A percentile compares a stretch with the other conserved stretches of the same genome.
These are phyloP conservation scores for Phaffomyces opuntiae DNA, from an alignment of 805 yeast species.

Conservation along the genomic window DNA sequence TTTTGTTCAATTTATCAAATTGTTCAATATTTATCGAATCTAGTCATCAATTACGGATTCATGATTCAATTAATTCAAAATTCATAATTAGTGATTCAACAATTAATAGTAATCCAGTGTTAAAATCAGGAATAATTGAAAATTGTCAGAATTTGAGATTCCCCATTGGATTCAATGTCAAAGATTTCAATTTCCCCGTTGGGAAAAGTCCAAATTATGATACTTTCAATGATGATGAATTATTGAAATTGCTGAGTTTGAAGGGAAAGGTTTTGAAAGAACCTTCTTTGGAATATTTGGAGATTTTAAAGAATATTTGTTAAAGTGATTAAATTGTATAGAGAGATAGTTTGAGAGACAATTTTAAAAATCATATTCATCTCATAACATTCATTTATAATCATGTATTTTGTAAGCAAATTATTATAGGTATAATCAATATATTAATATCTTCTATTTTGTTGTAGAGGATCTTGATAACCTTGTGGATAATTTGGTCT, in stretches of 20 bases:
- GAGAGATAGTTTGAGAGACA: too few species aligned
- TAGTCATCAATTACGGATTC: constrained; percentile 19
- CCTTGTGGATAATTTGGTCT: background rate
- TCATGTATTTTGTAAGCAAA: too few species aligned
- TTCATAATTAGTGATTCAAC: constrained; percentile 3
- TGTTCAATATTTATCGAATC: constrained; percentile 12
- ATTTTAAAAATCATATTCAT: too few species aligned
- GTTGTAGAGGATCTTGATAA: too few species aligned
- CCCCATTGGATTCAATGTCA: constrained; percentile 8
- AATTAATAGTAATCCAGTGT: background rate
- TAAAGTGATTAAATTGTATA: too few species aligned
- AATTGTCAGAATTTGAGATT: constrained; percentile 10
- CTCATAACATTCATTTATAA: too few species aligned
- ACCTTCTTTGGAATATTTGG: background rate
- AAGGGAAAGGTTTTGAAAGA: background rate
- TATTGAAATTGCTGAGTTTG: background rate
- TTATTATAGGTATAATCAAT: too few species aligned
- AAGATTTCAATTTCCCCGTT: constrained; percentile 20
- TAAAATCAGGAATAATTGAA: constrained; percentile 16
- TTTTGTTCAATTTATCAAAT: constrained; percentile 7
- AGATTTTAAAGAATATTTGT: background rate
- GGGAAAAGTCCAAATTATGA: constrained; percentile 15
- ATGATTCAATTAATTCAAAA: constrained; percentile 7
- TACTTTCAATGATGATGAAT: background rate
- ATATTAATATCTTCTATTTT: too few species aligned